These are phyloP conservation scores for Yamadazyma sp. DNA, from an alignment of 805 yeast species.

Conservation along the genomic window DNA sequence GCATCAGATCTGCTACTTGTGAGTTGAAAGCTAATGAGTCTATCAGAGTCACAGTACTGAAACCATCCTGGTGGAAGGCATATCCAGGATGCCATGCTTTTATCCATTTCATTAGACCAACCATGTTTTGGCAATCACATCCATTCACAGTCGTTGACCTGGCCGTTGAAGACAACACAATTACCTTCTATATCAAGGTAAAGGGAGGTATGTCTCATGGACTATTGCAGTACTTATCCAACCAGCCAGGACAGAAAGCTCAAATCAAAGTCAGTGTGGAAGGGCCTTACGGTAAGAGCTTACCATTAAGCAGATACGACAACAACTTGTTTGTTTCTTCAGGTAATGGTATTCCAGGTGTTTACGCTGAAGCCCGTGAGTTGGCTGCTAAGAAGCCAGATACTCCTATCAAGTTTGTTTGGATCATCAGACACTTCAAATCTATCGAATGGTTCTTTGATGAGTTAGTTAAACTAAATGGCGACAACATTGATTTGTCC, in stretches of 20 bases:
- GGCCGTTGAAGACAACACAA: slow-evolving; percentile 33
- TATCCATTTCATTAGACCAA: slow-evolving; percentile 38
- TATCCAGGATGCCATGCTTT: slow-evolving; percentile 40
- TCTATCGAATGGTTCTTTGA: slow-evolving; percentile 40
- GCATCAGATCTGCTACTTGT: slow-evolving; percentile 35
- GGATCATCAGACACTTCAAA: slow-evolving; percentile 42
- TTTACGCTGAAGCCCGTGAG: slow-evolving; percentile 31
- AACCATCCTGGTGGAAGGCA: slow-evolving; percentile 49
- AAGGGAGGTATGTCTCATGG: slow-evolving; percentile 42
- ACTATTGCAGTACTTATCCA: slow-evolving; percentile 31
- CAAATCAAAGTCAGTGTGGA: slow-evolving; percentile 33
- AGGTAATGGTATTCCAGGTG: slow-evolving; percentile 45
- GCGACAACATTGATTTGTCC: slow-evolving; percentile 34
- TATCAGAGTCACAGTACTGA: slow-evolving; percentile 46
- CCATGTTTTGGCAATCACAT: slow-evolving; percentile 47
- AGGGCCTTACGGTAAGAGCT: slow-evolving; percentile 40
- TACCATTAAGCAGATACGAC: slow-evolving; percentile 32
- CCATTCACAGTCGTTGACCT: slow-evolving; percentile 41
- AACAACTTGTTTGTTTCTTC: slow-evolving; percentile 33
- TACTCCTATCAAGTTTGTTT: slow-evolving; percentile 27
- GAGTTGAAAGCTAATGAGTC: slow-evolving; percentile 39
- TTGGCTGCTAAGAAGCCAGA: slow-evolving; percentile 20
- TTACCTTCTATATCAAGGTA: slow-evolving; percentile 47
- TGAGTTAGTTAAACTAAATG: slow-evolving; percentile 34
- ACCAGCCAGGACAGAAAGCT: slow-evolving; percentile 33